Conservation (phyloP, 768 basidiomycete species). For the Strobilomyces dryophilus region DNA sequence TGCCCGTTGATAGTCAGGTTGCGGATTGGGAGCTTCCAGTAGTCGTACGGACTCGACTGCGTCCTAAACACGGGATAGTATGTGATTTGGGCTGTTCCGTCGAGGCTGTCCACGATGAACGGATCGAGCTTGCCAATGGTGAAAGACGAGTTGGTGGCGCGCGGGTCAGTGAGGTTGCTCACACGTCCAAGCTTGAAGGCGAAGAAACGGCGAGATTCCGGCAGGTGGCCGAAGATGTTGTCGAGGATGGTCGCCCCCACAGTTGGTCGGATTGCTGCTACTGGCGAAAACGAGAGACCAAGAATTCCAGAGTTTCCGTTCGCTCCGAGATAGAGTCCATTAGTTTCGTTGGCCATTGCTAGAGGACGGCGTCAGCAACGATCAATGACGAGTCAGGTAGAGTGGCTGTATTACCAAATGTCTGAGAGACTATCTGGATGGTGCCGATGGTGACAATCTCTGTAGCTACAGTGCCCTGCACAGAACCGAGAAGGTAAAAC, state of each 20-base stretch:
- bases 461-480: conserved; percentile 46
- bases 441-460: conserved; percentile 45
- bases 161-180: conserved; percentile 14
- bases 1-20: conserved; percentile 42
- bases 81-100: conserved; percentile 31
- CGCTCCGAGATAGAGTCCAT: conserved; percentile 39
- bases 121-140: conserved; percentile 50
- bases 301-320: conserved; percentile 53
- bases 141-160: conserved; percentile 38
- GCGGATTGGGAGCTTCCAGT: conserved; percentile 54
- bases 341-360: conserved; percentile 45
- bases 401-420: conserved; percentile 36
- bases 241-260: conserved; percentile 44
- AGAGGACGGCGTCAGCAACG: conserved; percentile 1
- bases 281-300: conserved; percentile 48
- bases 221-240: conserved; percentile 43
- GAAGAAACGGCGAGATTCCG: conserved; percentile 42
- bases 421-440: conserved; percentile 44
- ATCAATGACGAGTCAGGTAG: not conserved
- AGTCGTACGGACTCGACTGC: conserved; percentile 39
- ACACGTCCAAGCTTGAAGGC: conserved; percentile 46
- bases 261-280: conserved; percentile 42
- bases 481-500: conserved; percentile 50
- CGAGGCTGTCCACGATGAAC: conserved; percentile 15
- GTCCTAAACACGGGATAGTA: conserved; percentile 39